Percentiles rank a stretch among this genome's conserved stretches.
Conservation (phyloP, 176 grass and related monocot species). For the Musa acuminata region DNA sequence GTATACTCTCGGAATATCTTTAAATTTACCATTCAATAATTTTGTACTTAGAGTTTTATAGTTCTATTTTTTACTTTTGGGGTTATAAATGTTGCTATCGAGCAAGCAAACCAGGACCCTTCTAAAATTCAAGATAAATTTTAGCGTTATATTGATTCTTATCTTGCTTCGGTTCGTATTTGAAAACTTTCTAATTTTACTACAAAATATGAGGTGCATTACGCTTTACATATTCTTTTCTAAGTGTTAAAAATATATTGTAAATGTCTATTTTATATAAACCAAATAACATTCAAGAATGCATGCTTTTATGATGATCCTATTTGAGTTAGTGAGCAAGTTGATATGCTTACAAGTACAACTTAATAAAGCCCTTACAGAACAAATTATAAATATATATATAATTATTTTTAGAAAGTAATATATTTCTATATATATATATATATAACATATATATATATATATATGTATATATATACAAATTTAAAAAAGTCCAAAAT, state of each 20-base stretch:
- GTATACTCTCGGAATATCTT: conserved; percentile 22
- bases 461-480: too few species aligned
- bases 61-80: neutral
- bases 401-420: too few species aligned
- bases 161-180: conserved; percentile 55
- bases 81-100: conserved; percentile 59
- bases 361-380: too few species aligned
- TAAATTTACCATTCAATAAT: neutral
- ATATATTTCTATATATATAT: too few species aligned
- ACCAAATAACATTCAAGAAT: neutral
- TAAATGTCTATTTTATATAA: neutral
- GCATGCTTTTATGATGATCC: neutral
- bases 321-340: neutral
- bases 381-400: too few species aligned
- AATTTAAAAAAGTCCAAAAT: too few species aligned
- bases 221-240: conserved; percentile 2
- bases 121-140: conserved; percentile 83
- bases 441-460: too few species aligned
- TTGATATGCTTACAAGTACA: too few species aligned
- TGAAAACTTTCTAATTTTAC: neutral
- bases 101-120: conserved; percentile 77
- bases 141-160: conserved; percentile 68
- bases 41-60: neutral
- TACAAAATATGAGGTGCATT: conserved; percentile 65
- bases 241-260: neutral